phyloP scores from a whole-genome alignment of 2,329 filamentous ascomycete species.

The Fusarium avenaceum region DNA sequence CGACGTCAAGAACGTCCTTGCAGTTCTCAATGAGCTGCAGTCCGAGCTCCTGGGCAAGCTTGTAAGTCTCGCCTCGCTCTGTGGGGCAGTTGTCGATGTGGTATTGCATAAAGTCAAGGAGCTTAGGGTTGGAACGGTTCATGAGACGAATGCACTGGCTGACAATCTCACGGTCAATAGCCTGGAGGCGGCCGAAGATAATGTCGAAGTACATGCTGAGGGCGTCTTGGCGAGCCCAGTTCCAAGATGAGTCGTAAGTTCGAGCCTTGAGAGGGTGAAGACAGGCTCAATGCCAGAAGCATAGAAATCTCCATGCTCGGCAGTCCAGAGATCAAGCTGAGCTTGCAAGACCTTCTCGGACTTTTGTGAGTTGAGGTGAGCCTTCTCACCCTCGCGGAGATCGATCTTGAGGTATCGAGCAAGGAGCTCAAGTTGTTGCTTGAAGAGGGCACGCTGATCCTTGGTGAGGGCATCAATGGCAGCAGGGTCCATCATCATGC shows the following conservation, averaged over 20 bases:
- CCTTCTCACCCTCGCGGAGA: constrained; percentile 95
- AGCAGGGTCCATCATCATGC: constrained; percentile 99
- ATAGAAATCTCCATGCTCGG: constrained; percentile 97
- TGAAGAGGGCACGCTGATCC: constrained; percentile 95
- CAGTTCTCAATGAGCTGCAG: constrained; percentile 97
- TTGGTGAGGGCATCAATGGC: constrained; percentile 97
- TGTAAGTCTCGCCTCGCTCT: constrained; percentile 95
- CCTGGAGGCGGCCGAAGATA: constrained; percentile 94
- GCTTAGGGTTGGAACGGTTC: constrained; percentile 96
- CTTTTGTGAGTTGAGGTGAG: constrained; percentile 85
- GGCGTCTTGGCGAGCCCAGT: constrained; percentile 98
- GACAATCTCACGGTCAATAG: constrained; percentile 96
- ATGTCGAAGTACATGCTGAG: constrained; percentile 99
- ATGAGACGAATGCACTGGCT: constrained; percentile 99
- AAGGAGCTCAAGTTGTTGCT: constrained; percentile 96
- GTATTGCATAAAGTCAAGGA: constrained; percentile 99
- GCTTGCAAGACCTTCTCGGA: constrained; percentile 89
- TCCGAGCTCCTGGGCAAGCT: constrained; percentile 95
- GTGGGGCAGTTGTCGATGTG: constrained; percentile 99
- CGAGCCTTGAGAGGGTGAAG: constrained; percentile 95
- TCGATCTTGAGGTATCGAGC: constrained; percentile 98
- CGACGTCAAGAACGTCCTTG: constrained; percentile 85
- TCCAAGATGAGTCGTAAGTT: constrained; percentile 98
- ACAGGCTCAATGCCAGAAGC: constrained; percentile 93
- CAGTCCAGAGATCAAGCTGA: constrained; percentile 93